These are phyloP conservation scores for Colletotrichum sp. DNA, from an alignment of 2,329 filamentous ascomycete genomes.

Conservation along the genomic window DNA sequence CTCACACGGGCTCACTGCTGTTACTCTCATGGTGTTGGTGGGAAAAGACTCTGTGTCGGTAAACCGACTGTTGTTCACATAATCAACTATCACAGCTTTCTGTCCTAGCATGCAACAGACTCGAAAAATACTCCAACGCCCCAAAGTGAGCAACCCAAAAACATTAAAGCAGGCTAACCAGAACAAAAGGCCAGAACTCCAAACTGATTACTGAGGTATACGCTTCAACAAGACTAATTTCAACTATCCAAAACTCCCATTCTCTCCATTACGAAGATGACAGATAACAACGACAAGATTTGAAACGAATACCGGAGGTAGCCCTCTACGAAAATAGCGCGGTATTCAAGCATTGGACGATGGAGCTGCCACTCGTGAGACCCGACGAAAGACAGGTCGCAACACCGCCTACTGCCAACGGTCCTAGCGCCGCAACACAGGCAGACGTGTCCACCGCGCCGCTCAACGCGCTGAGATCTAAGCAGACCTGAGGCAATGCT, in stretches of 20 bases:
- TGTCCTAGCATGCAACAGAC: neutral
- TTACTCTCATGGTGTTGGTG: neutral
- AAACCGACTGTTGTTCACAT: neutral
- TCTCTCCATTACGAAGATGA: fast-evolving
- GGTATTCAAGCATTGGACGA: neutral
- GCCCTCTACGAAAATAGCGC: neutral
- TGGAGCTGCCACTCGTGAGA: neutral
- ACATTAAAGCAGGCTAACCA: neutral
- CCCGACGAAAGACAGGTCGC: neutral
- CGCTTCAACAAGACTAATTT: fast-evolving
- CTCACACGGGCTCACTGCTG: neutral
- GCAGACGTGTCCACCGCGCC: neutral
- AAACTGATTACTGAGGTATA: neutral
- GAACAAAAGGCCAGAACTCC: neutral
- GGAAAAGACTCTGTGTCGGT: neutral
- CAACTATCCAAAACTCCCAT: neutral
- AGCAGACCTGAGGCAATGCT: neutral
- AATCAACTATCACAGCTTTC: neutral
- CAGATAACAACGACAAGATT: neutral
- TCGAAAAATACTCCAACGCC: neutral
- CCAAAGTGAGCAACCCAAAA: neutral
- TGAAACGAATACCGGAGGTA: fast-evolving
- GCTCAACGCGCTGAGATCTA: neutral
- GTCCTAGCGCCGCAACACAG: neutral
- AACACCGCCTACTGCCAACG: neutral